Evolutionary conservation across 805 yeast genomes (phyloP), one percentile per base, ranked within the genome.

Genomic region (Candida insectalens): DNA sequence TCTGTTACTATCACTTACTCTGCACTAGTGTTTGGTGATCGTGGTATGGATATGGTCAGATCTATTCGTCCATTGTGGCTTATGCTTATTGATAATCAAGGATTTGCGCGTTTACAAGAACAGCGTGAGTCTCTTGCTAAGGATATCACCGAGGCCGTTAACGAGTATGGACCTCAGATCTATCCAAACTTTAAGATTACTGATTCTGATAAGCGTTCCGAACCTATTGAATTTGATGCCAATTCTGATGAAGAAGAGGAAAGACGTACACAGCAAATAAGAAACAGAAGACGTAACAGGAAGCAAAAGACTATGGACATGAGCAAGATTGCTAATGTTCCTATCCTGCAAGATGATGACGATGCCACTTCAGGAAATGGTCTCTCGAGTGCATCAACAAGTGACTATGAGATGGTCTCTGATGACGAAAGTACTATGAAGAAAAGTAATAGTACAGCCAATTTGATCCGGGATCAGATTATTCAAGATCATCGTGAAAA

Each of bases 1-100:
- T 77, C 92, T 35, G 84, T 71, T 1, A 52, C 69, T 19, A 75
- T 89, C 12, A 83, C 96, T 0, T 89, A 83, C 49, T 77, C 94
- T n/a, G 95, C 98, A 0, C 67, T 92, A 44, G 67, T 84, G 19
- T 75, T 85, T 37, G 97, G 98, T 35, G 98, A 92, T 51, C 81
- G 77, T 39, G 98, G 98, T 23, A 69, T 84, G 76, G 97, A 89
- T 52, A 67, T 83, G 31, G 70, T 81, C 53, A 85, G 85, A 51
- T 78, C 94, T 3, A 60, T 89, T 36, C 70, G 87, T 43, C 96
- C 97, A 1, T 60, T 89, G 28, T 81, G 80, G 57, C 54, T 80
- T 19, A 73, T 83, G 3, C 53, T 82, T 14, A 70, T 69, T 8
- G 65, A 74, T 17, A 79, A 81, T 27, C 59, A 69, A 14, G 70